Conservation (phyloP, 164 flowering plant genomes). For the Hamamelis virginiana region DNA sequence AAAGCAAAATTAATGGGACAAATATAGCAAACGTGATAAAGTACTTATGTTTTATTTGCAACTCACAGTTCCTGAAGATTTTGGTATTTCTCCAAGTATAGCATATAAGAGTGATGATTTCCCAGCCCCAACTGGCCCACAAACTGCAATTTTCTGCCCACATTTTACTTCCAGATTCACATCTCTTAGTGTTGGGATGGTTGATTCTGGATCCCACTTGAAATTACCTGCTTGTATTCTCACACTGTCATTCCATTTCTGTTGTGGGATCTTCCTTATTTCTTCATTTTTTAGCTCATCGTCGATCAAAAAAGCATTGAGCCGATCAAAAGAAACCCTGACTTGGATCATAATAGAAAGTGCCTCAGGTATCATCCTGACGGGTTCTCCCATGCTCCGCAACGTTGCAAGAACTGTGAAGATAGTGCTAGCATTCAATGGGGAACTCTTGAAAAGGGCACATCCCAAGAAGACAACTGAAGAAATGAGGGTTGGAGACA, state of each 20-base stretch:
- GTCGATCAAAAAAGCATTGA: conserved; percentile 55
- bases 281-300: conserved; percentile 55
- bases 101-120: conserved; percentile 79
- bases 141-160: conserved; percentile 73
- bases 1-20: not conserved
- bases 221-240: conserved; percentile 43
- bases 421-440: conserved; percentile 66
- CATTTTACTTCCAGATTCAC: conserved; percentile 40
- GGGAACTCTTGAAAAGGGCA: conserved; percentile 40
- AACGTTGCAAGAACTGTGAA: conserved; percentile 74
- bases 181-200: conserved; percentile 34
- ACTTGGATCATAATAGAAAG: conserved; percentile 71
- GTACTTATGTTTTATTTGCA: not conserved
- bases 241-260: conserved; percentile 21
- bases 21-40: too few relatives aligned
- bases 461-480: conserved; percentile 68
- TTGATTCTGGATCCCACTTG: conserved; percentile 58
- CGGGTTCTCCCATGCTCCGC: conserved; percentile 68
- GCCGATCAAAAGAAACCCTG: conserved; percentile 70
- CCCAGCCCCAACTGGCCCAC: conserved; percentile 92
- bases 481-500: conserved; percentile 73
- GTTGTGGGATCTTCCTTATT: conserved; percentile 2
- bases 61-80: conserved; percentile 74
- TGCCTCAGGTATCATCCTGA: conserved; percentile 66
- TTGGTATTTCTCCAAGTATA: conserved; percentile 83